Conservation (phyloP, 2,329 filamentous ascomycete genomes). For the Aspergillus ochraceoroseus region DNA sequence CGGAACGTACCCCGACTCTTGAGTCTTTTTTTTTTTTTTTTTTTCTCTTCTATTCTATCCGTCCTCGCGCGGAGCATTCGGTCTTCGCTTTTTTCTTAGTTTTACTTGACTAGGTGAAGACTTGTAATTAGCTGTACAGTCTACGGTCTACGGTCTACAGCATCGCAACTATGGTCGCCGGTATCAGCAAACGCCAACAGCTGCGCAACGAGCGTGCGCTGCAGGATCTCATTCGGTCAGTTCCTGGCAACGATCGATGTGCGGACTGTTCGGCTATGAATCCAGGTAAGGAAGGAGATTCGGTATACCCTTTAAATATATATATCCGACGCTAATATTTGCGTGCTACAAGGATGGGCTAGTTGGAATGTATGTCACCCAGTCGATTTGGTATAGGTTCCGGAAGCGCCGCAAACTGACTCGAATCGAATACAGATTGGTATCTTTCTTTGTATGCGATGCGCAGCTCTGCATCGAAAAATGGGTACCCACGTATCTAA, state of each 20-base stretch:
- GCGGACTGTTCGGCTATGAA: conserved; percentile 90
- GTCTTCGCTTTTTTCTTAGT: conserved; percentile 2
- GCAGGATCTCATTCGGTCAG: conserved; percentile 77
- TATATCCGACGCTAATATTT: conserved; percentile 4
- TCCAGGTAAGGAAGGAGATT: conserved; percentile 73
- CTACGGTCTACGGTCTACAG: not conserved
- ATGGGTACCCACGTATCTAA: conserved; percentile 97
- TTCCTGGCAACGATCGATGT: conserved; percentile 87
- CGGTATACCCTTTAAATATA: conserved; percentile 4
- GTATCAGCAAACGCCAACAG: conserved; percentile 92
- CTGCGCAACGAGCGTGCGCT: conserved; percentile 90
- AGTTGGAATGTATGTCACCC: conserved; percentile 78
- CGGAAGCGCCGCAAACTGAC: conserved; percentile 15
- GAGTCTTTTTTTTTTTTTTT: too few relatives aligned
- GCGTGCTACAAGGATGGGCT: conserved; percentile 67
- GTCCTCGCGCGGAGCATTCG: not conserved
- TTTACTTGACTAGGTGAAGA: not conserved
- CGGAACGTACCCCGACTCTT: conserved; percentile 17
- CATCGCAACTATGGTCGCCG: conserved; percentile 57
- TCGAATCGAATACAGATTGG: conserved; percentile 60
- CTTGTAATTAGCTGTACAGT: too few relatives aligned
- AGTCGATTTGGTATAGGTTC: not conserved
- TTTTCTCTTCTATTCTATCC: too few relatives aligned
- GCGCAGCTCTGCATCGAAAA: conserved; percentile 90
- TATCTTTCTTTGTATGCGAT: conserved; percentile 96